Evolutionary conservation across 2,329 filamentous ascomycete species (phyloP), one percentile per base, ranked within the genome.

Genomic region (Aureobasidium lini): DNA sequence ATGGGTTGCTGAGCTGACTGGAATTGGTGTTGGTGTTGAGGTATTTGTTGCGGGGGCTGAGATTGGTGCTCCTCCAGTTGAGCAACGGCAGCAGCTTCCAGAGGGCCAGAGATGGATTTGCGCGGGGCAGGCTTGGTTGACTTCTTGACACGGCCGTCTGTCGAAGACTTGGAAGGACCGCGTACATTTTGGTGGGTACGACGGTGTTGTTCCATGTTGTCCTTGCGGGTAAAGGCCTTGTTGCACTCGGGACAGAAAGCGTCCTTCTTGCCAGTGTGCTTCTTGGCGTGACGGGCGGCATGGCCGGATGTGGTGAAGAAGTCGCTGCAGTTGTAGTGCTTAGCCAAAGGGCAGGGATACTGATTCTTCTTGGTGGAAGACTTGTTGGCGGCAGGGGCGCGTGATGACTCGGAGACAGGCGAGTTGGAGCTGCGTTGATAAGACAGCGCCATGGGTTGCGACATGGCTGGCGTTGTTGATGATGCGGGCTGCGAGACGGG

Each of bases 121-220:
- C 68, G 71, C 6, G 66, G 43, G 5, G 63, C 48, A n/a, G 63
- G 62, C 65, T 75, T 76, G 40, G 71, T 70, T n/a, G 67, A 60
- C 66, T 77, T 78, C 66, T 76, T 76, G 56, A 72, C 70, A 62
- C 75, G 75, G 56, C 76, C 75, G 54, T 77, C 75, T 52, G 68
- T 73, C n/a, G 67, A 63, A 60, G 71, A 74, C 53, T 74, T 73
- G 23, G 70, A 64, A 8, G 73, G 69, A 49, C 73, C 75, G 56
- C 77, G 76, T 4, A 77, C 77, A 62, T 73, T 78, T 63, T 83
- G 86, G 71, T 92, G 88, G 0, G 88, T 91, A 67, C 89, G 83
- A 32, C 89, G 80, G 68, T 92, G 88, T 74, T 91, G 88, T 78
- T 90, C 90, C 88, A 92, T 92, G 77, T 92, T 92, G 78, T 92